Base-by-base conservation (phyloP, 306 rosid species). In the Quercus engelmannii region DNA sequence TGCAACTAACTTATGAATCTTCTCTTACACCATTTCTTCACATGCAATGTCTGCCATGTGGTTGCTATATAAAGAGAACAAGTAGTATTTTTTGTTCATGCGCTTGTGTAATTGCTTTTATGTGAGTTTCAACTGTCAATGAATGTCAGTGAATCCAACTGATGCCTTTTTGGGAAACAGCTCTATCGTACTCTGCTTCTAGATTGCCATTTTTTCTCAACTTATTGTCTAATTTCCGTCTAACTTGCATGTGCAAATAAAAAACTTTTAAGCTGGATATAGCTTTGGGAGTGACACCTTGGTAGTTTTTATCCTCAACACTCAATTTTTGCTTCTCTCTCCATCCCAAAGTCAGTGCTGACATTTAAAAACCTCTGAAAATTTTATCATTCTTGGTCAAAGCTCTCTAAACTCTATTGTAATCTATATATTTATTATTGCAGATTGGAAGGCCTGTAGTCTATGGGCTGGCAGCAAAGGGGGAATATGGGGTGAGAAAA, bases 391-490 rank as follows among this genome's bases (percentile, higher is more conserved):
- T 46, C 52, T 11, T 46, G 17, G 12, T 28, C 12, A 5, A 14
- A 28, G n/a, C 71, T 9, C 25, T 67, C 38, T 62, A 8, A 65
- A 65, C 25, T 4, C 20, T 8, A 17, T 67, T 33, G 19, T 19
- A 3, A 62, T 5, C n/a, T 31, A 17, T 6, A 33, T 9, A 35
- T 33, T 38, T 38, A 4, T 33, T 33, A 5, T 33, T 67, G 71
- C 43, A 67, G 71, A 33, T 67, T 67, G 71, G 71, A 19, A 67
- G 71, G 49, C 71, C 71, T 67, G 71, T 67, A 19, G 12, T 67
- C 51, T 85, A 52, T 41, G 92, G 92, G 49, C 84, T 89, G 6
- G 89, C 92, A 18, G 89, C 87, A 76, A 83, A 46, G 69, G 92
- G 95, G 28, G 89, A 87, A 78, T 23, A 14, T 20, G 95, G 95